phyloP scores from a whole-genome alignment of 257 asterid genomes.

The Przewalskia tangutica region DNA sequence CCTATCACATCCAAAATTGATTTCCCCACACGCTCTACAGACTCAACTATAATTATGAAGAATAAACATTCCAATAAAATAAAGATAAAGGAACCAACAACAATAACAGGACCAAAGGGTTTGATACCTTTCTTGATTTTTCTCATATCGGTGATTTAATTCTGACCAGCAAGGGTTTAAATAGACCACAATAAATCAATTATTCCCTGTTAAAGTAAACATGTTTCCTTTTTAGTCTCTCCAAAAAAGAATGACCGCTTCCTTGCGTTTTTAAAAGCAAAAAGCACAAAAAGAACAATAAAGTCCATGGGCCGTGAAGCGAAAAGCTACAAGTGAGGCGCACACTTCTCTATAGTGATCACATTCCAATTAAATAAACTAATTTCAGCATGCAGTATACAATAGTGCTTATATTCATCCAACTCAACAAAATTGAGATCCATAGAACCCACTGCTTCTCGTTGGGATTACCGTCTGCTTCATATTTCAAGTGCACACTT shows the following conservation, averaged over 20 bases:
- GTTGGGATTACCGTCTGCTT: background rate
- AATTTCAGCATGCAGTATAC: background rate
- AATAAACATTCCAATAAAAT: background rate
- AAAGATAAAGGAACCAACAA: background rate
- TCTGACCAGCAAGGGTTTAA: background rate
- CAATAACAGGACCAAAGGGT: conserved; percentile 4
- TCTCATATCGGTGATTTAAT: background rate
- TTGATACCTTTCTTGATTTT: conserved; percentile 7
- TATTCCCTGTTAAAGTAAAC: background rate
- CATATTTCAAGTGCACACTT: background rate
- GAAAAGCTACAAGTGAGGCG: background rate
- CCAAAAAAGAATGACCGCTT: background rate
- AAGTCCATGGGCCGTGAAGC: background rate
- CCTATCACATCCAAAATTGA: conserved; percentile 5
- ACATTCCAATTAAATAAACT: background rate
- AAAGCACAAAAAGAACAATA: background rate
- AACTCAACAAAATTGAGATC: background rate
- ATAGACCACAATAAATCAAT: background rate
- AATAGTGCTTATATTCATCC: background rate
- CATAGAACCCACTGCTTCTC: background rate
- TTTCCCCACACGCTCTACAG: conserved; percentile 19
- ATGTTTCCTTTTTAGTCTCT: background rate
- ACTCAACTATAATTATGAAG: background rate
- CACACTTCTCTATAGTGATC: background rate
- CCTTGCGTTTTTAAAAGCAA: background rate